phyloP scores from a whole-genome alignment of 495 filamentous ascomycete species.

The Penicillium pulvis region DNA sequence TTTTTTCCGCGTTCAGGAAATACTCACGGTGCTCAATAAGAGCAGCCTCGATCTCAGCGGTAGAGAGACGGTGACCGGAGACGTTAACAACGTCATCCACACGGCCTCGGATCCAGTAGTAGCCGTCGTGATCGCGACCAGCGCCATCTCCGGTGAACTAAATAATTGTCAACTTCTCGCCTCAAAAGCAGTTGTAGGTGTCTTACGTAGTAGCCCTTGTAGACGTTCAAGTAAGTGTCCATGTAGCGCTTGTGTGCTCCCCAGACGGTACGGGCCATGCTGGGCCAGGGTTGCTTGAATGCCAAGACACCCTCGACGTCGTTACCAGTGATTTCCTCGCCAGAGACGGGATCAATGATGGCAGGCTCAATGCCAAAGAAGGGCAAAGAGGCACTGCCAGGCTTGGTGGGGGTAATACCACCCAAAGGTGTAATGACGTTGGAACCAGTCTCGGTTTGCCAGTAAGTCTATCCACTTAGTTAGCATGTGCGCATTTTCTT shows the following conservation, averaged over 20 bases:
- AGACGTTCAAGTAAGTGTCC: slow-evolving; percentile 98
- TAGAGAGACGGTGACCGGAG: slow-evolving; percentile 91
- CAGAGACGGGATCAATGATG: slow-evolving; percentile 95
- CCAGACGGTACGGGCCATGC: slow-evolving; percentile 98
- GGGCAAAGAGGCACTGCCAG: slow-evolving; percentile 57
- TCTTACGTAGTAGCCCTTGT: slow-evolving; percentile 96
- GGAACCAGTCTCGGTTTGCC: slow-evolving; percentile 99
- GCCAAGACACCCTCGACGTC: slow-evolving; percentile 97
- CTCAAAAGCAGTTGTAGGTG: neutral
- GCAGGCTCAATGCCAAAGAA: slow-evolving; percentile 99
- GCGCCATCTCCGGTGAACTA: slow-evolving; percentile 99
- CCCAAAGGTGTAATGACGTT: slow-evolving; percentile 71
- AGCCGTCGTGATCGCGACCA: slow-evolving; percentile 95
- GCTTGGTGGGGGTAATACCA: slow-evolving; percentile 59
- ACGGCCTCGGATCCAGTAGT: slow-evolving; percentile 99
- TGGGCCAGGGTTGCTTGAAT: slow-evolving; percentile 98
- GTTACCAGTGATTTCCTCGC: slow-evolving; percentile 91
- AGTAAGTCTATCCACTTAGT: slow-evolving; percentile 77
- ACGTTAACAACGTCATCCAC: slow-evolving; percentile 99
- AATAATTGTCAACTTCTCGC: slow-evolving; percentile 29
- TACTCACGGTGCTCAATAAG: slow-evolving; percentile 83
- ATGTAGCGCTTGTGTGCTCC: slow-evolving; percentile 97
- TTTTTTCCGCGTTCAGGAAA: neutral
- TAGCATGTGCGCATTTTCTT: neutral
- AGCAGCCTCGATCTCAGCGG: slow-evolving; percentile 96